Evolutionary conservation across 306 rosid genomes (phyloP).

Genomic region (Vicia sativa): DNA sequence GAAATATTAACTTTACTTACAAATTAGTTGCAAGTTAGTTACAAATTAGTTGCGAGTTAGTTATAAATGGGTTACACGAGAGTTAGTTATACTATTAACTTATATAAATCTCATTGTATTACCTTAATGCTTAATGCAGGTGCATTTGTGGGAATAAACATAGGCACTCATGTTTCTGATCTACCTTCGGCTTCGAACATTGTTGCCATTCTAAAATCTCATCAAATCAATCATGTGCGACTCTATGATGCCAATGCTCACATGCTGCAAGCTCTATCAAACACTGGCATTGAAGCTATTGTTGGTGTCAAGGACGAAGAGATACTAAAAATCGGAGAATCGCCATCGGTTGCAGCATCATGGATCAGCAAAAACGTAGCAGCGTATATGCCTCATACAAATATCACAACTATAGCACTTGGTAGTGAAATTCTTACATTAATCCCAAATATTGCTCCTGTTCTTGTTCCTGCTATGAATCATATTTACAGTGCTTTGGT

Average conservation of each 20-base stretch:
- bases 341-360: slow-evolving; percentile 74
- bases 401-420: slow-evolving; percentile 82
- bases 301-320: slow-evolving; percentile 81
- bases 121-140: slow-evolving; percentile 48
- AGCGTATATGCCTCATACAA: slow-evolving; percentile 78
- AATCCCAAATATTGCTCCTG: slow-evolving; percentile 72
- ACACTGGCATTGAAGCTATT: slow-evolving; percentile 71
- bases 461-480: slow-evolving; percentile 83
- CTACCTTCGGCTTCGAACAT: slow-evolving; percentile 69
- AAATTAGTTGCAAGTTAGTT: too few relatives aligned
- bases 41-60: too few relatives aligned
- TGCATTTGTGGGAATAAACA: slow-evolving; percentile 85
- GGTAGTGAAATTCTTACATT: slow-evolving; percentile 88
- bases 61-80: too few relatives aligned
- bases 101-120: too few relatives aligned
- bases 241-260: slow-evolving; percentile 74
- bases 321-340: slow-evolving; percentile 71
- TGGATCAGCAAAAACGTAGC: slow-evolving; percentile 85
- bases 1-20: too few relatives aligned
- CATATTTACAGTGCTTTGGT: slow-evolving; percentile 77
- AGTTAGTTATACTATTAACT: too few relatives aligned
- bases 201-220: slow-evolving; percentile 70
- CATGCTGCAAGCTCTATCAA: slow-evolving; percentile 74
- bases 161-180: slow-evolving; percentile 73
- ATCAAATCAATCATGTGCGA: slow-evolving; percentile 75